Conservation (phyloP, 352 stramenopile species). For the Pythium biforme region DNA sequence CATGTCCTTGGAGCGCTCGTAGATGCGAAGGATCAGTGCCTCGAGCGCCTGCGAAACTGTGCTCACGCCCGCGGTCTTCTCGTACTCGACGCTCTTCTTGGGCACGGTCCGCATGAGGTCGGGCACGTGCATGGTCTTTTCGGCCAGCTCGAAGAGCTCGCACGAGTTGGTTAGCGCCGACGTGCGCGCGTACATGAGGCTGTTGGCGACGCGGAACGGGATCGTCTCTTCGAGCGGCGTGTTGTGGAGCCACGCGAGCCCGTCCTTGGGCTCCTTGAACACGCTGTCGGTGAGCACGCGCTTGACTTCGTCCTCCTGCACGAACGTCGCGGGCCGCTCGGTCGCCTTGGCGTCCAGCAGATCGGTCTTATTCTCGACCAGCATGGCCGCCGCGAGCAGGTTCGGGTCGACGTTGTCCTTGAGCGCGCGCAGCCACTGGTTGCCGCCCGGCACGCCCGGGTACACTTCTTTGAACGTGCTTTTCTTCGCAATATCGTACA, state of each 20-base stretch:
- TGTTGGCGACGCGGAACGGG: constrained; percentile 60
- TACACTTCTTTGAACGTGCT: constrained; percentile 71
- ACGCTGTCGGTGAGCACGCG: constrained; percentile 43
- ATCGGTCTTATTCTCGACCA: constrained; percentile 78
- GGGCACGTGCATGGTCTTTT: constrained; percentile 31
- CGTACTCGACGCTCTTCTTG: constrained; percentile 45
- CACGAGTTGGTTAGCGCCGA: constrained; percentile 58
- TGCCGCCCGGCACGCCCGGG: constrained; percentile 39
- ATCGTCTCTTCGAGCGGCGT: constrained; percentile 36
- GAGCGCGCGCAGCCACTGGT: constrained; percentile 61
- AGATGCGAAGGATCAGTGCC: constrained; percentile 63
- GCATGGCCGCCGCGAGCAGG: constrained; percentile 56
- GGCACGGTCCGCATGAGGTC: constrained; percentile 34
- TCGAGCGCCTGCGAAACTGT: constrained; percentile 60
- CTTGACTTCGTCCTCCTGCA: constrained; percentile 51
- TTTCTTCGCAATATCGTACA: constrained; percentile 65
- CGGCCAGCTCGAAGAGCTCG: constrained; percentile 58
- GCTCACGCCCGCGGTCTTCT: constrained; percentile 39
- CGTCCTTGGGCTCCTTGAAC: constrained; percentile 47
- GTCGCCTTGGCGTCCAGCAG: constrained; percentile 37
- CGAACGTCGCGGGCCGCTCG: constrained; percentile 39
- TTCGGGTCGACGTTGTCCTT: constrained; percentile 60
- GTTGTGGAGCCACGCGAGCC: constrained; percentile 58
- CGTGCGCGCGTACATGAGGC: constrained; percentile 63
- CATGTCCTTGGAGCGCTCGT: constrained; percentile 67